phyloP scores from a whole-genome alignment of 129 eudicot species.

The Lonicera japonica region DNA sequence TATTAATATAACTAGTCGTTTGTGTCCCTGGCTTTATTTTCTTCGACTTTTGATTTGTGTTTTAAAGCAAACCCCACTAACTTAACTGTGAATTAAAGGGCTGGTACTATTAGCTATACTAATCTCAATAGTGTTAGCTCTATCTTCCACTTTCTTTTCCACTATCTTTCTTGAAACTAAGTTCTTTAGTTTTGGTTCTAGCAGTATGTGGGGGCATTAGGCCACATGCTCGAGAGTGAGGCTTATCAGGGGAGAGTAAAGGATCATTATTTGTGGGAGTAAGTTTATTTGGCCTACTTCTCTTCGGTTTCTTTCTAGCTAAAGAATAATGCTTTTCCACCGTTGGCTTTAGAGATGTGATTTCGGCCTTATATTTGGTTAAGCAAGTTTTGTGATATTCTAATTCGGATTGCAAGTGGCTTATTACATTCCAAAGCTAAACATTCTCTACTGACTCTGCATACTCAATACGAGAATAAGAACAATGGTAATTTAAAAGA shows the following conservation, averaged over 20 bases:
- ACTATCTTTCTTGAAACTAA: not conserved
- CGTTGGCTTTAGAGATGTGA: not conserved
- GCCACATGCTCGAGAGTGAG: not conserved
- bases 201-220: not conserved
- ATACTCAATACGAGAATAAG: not conserved
- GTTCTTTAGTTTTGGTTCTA: not conserved
- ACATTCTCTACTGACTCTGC: conserved; percentile 26
- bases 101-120: too few species aligned
- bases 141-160: conserved; percentile 3
- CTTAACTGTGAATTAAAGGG: too few species aligned
- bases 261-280: conserved; percentile 1
- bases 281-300: conserved; percentile 15
- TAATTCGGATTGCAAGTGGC: conserved; percentile 16
- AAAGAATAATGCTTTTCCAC: conserved; percentile 8
- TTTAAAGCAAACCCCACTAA: too few species aligned
- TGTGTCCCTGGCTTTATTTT: conserved; percentile 1
- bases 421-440: conserved; percentile 19
- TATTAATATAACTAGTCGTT: not conserved
- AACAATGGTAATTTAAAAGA: not conserved
- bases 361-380: conserved; percentile 11
- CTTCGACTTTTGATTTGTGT: conserved; percentile 4
- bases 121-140: conserved; percentile 6
- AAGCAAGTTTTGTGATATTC: conserved; percentile 18
- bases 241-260: conserved; percentile 4
- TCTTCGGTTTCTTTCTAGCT: conserved; percentile 11